phyloP scores from a whole-genome alignment of 257 asterid genomes.

The Buddleja alternifolia region DNA sequence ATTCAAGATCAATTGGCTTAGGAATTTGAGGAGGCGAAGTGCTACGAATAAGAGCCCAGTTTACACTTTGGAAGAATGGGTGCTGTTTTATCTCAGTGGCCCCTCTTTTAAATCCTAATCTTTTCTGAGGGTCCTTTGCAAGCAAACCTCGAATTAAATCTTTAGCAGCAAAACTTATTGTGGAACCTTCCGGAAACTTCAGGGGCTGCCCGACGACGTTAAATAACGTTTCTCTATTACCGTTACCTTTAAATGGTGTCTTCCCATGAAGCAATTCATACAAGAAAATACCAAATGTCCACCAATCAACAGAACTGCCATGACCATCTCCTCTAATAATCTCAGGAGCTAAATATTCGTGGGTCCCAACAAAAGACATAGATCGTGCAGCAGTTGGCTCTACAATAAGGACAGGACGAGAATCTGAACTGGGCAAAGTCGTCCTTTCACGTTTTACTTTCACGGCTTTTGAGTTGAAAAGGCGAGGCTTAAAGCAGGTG shows the following conservation, averaged over 20 bases:
- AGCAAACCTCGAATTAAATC: conserved; percentile 88
- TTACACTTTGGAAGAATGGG: conserved; percentile 74
- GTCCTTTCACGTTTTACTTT: conserved; percentile 49
- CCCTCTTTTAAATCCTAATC: conserved; percentile 81
- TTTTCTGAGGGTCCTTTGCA: conserved; percentile 78
- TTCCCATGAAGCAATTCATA: conserved; percentile 86
- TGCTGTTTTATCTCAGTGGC: conserved; percentile 90
- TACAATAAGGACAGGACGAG: conserved; percentile 70
- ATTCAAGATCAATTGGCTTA: conserved; percentile 60
- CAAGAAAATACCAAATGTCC: conserved; percentile 89
- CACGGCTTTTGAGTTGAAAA: conserved; percentile 52
- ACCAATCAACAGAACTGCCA: conserved; percentile 98
- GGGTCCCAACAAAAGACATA: conserved; percentile 96
- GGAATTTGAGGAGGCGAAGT: conserved; percentile 82
- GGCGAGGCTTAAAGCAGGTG: conserved; percentile 84
- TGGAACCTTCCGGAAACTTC: conserved; percentile 68
- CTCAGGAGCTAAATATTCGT: conserved; percentile 90
- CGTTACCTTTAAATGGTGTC: conserved; percentile 85
- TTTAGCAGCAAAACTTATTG: conserved; percentile 72
- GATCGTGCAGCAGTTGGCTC: conserved; percentile 94
- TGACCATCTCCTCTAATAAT: conserved; percentile 96
- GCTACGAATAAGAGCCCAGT: conserved; percentile 93
- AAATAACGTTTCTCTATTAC: conserved; percentile 82
- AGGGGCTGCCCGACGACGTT: conserved; percentile 84
- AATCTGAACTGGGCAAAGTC: conserved; percentile 35